These are phyloP conservation scores for Boletus reticuloceps DNA, from an alignment of 768 basidiomycete species.

Conservation along the genomic window DNA sequence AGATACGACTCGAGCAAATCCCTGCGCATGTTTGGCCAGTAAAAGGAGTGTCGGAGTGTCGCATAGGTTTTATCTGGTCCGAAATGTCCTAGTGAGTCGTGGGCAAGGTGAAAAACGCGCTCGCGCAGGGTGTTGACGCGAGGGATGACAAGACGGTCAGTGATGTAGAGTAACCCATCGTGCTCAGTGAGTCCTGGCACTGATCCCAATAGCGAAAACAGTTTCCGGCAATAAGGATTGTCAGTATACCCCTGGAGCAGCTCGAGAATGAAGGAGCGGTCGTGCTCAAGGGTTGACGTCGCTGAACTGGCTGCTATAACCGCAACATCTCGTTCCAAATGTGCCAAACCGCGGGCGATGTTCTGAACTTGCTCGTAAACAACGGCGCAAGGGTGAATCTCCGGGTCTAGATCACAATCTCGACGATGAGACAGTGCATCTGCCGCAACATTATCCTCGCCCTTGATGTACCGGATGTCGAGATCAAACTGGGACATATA, in stretches of 20 bases:
- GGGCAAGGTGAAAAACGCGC: neutral
- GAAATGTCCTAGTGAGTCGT: neutral
- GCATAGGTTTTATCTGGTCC: neutral
- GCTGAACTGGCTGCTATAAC: too few relatives aligned
- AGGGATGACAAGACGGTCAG: neutral
- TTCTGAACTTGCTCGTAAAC: too few relatives aligned
- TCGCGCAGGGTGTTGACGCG: fast-evolving
- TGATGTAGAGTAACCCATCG: neutral
- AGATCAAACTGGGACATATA: slow-evolving; percentile 37
- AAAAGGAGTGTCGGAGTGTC: neutral
- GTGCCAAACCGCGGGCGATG: too few relatives aligned
- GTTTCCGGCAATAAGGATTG: too few relatives aligned
- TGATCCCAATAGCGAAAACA: too few relatives aligned
- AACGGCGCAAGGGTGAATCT: too few relatives aligned
- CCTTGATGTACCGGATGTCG: slow-evolving; percentile 15
- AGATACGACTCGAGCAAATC: neutral
- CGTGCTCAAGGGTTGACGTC: too few relatives aligned
- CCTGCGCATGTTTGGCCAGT: neutral
- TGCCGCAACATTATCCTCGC: slow-evolving; percentile 17
- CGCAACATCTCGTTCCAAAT: too few relatives aligned
- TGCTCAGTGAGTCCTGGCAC: too few relatives aligned
- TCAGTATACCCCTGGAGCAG: too few relatives aligned
- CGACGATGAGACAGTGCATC: neutral
- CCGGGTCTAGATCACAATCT: too few relatives aligned
- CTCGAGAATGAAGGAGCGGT: too few relatives aligned